phyloP scores from a whole-genome alignment of 169 alveolate species.

The Cryptosporidium bovis region DNA sequence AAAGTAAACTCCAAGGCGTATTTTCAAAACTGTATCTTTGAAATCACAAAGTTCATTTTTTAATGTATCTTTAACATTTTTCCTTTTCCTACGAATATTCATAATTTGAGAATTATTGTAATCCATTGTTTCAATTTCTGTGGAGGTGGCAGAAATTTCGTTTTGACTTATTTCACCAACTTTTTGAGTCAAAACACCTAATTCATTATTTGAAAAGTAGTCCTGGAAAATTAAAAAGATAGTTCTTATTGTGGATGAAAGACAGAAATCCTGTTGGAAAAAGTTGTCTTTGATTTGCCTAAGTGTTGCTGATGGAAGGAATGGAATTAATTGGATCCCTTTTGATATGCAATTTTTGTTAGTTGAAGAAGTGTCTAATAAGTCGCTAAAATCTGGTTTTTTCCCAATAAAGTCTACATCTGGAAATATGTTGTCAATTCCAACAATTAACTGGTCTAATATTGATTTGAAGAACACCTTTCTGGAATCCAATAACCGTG shows the following conservation, averaged over 20 bases:
- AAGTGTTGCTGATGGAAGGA: conserved; percentile 1
- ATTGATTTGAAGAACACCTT: conserved; percentile 27
- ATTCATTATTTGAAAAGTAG: not conserved
- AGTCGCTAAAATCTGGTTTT: not conserved
- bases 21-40: not conserved
- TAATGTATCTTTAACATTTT: not conserved
- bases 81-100: not conserved
- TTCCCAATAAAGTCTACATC: not conserved
- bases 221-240: conserved; percentile 29
- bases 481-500: conserved; percentile 31
- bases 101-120: not conserved
- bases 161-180: not conserved
- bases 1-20: conserved; percentile 1
- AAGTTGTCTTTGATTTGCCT: conserved; percentile 26
- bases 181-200: not conserved
- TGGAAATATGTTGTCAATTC: not conserved
- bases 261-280: conserved; percentile 51
- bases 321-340: not conserved
- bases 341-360: not conserved
- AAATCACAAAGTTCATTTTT: not conserved
- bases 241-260: conserved; percentile 14
- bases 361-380: not conserved
- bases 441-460: conserved; percentile 12
- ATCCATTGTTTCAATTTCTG: not conserved
- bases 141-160: not conserved